These are phyloP conservation scores for Teratosphaeria gauchensis DNA, from an alignment of 2,329 filamentous ascomycete genomes.

Conservation along the genomic window DNA sequence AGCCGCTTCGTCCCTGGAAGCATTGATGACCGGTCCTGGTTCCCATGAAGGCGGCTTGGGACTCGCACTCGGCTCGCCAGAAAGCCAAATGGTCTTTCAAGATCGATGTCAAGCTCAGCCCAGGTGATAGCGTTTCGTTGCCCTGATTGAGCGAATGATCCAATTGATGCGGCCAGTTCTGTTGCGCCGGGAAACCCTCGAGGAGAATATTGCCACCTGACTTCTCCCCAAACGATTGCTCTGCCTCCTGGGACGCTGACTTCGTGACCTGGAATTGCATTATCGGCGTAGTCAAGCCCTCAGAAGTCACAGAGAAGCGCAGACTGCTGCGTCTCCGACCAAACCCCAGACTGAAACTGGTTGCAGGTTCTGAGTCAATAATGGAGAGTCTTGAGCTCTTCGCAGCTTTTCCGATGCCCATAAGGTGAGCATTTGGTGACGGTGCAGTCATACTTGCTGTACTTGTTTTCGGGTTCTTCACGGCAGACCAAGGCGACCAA, in stretches of 20 bases:
- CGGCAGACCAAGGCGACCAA: constrained; percentile 31
- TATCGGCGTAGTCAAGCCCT: not conserved
- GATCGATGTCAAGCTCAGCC: not conserved
- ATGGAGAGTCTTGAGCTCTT: not conserved
- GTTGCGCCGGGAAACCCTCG: not conserved
- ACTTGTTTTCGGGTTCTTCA: constrained; percentile 26
- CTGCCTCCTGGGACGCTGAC: not conserved
- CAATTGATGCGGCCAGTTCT: not conserved
- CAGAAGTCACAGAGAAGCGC: constrained; percentile 9
- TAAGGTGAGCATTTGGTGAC: not conserved
- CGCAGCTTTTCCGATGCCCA: not conserved
- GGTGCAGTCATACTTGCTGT: not conserved
- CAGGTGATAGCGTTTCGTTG: not conserved
- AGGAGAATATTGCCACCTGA: not conserved
- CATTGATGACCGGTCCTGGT: not conserved
- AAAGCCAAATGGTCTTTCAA: not conserved
- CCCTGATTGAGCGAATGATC: too few species aligned
- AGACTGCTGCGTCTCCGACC: constrained; percentile 14
- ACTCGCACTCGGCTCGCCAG: not conserved
- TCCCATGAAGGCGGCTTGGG: not conserved
- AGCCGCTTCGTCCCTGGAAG: not conserved
- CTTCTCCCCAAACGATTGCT: not conserved
- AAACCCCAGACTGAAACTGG: not conserved
- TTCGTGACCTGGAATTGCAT: not conserved
- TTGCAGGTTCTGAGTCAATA: not conserved